Evolutionary conservation across 768 basidiomycete genomes (phyloP).

Genomic region (Glaciozyma martinii): DNA sequence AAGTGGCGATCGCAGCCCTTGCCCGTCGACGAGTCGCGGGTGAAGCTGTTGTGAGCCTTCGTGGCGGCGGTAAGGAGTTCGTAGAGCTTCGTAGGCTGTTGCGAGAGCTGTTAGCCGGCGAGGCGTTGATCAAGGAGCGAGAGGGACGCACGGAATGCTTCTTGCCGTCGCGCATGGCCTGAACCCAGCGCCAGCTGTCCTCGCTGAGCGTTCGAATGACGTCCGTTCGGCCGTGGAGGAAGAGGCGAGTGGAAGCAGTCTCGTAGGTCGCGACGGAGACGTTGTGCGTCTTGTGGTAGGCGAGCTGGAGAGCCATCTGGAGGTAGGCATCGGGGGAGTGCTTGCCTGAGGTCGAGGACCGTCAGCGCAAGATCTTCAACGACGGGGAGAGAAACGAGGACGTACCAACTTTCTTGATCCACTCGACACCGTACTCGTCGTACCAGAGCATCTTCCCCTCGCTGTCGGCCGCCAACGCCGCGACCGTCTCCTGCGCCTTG

Average conservation of each 20-base stretch:
- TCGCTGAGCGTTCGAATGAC: constrained; percentile 66
- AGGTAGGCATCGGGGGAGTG: constrained; percentile 72
- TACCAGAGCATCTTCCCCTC: constrained; percentile 79
- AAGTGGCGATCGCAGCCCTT: constrained; percentile 83
- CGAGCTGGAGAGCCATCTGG: constrained; percentile 84
- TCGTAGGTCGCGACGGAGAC: constrained; percentile 84
- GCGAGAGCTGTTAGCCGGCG: background rate
- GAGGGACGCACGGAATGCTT: constrained; percentile 30
- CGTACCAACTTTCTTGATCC: constrained; percentile 70
- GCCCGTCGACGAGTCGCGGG: constrained; percentile 68
- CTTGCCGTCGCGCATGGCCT: constrained; percentile 55
- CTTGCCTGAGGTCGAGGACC: constrained; percentile 41
- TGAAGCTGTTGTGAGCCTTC: constrained; percentile 59
- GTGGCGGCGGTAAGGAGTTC: constrained; percentile 59
- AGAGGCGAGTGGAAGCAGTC: constrained; percentile 78
- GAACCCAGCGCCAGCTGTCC: constrained; percentile 68
- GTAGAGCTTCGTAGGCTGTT: constrained; percentile 42
- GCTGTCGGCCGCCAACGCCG: constrained; percentile 59
- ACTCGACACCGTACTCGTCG: constrained; percentile 68
- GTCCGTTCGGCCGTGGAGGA: constrained; percentile 80
- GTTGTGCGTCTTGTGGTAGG: constrained; percentile 71
- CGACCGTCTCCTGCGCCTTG: constrained; percentile 53
- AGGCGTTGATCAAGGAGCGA: constrained; percentile 32
- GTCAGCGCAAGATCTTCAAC: background rate
- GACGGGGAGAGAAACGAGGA: constrained; percentile 11